Evolutionary conservation across 2,329 filamentous ascomycete species (phyloP).

Genomic region (Phaeosphaeriaceae sp.): DNA sequence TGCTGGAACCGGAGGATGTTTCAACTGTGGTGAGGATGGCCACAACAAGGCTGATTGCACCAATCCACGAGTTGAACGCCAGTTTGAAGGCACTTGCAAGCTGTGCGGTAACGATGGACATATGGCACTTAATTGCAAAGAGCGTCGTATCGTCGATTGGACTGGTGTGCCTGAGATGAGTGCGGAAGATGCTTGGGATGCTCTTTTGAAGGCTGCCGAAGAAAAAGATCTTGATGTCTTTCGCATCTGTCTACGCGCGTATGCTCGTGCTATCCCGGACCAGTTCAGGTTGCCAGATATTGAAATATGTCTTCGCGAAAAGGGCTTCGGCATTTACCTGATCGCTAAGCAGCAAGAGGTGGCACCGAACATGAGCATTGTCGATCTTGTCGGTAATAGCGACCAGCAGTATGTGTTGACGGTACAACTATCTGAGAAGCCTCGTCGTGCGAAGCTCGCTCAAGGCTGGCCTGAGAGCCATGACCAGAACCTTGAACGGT

Average conservation of each 20-base stretch:
- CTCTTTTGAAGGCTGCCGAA: constrained; percentile 56
- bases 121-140: constrained; percentile 56
- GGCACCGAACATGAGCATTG: constrained; percentile 55
- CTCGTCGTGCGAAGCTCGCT: constrained; percentile 59
- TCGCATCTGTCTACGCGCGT: constrained; percentile 54
- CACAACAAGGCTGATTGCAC: constrained; percentile 69
- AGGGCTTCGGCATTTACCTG: constrained; percentile 57
- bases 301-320: constrained; percentile 58
- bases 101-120: constrained; percentile 60
- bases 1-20: constrained; percentile 57
- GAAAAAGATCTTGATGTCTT: constrained; percentile 60
- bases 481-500: constrained; percentile 67
- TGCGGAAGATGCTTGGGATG: constrained; percentile 58
- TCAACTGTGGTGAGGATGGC: constrained; percentile 65
- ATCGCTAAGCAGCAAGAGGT: constrained; percentile 58
- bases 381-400: constrained; percentile 62
- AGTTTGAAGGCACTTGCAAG: constrained; percentile 65
- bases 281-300: constrained; percentile 54
- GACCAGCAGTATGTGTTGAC: constrained; percentile 69
- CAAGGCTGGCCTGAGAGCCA: constrained; percentile 64
- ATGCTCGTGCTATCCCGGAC: constrained; percentile 52
- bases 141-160: constrained; percentile 45
- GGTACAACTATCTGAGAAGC: constrained; percentile 65
- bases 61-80: constrained; percentile 59
- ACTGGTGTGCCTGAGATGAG: constrained; percentile 54